Evolutionary conservation across 768 basidiomycete species (phyloP).

Genomic region (Tricholoma furcatifolium): DNA sequence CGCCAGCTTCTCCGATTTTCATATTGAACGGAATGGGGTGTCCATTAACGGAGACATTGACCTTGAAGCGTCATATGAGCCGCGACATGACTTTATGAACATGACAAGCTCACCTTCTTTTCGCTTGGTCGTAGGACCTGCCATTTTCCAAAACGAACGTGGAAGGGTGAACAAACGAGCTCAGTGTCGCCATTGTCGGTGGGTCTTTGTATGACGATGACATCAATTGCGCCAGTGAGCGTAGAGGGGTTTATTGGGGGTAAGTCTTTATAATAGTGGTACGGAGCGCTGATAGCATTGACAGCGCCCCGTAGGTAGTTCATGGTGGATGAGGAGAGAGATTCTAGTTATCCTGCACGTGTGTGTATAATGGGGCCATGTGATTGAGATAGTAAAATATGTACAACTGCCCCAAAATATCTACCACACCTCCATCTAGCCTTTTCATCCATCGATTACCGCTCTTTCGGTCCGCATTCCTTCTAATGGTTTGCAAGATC

Average conservation of each 20-base stretch:
- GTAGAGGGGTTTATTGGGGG: conserved; percentile 91
- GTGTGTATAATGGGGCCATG: conserved; percentile 14
- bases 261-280: conserved; percentile 88
- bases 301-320: conserved; percentile 88
- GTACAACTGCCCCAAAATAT: neutral
- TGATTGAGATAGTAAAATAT: conserved; percentile 14
- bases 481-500: conserved; percentile 32
- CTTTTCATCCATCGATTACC: conserved; percentile 7
- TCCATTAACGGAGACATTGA: conserved; percentile 87
- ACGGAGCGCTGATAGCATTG: conserved; percentile 80
- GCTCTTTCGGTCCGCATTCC: neutral
- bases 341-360: conserved; percentile 11
- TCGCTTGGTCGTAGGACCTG: conserved; percentile 92
- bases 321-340: conserved; percentile 43
- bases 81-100: neutral
- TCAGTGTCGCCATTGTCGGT: conserved; percentile 60
- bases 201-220: conserved; percentile 87
- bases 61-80: conserved; percentile 44
- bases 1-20: conserved; percentile 99
- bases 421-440: neutral
- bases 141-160: conserved; percentile 97
- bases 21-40: conserved; percentile 87
- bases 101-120: conserved; percentile 64
- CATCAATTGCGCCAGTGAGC: conserved; percentile 97
- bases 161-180: conserved; percentile 92